Base-by-base conservation (phyloP, 345 rosid species). In the Punica granatum region DNA sequence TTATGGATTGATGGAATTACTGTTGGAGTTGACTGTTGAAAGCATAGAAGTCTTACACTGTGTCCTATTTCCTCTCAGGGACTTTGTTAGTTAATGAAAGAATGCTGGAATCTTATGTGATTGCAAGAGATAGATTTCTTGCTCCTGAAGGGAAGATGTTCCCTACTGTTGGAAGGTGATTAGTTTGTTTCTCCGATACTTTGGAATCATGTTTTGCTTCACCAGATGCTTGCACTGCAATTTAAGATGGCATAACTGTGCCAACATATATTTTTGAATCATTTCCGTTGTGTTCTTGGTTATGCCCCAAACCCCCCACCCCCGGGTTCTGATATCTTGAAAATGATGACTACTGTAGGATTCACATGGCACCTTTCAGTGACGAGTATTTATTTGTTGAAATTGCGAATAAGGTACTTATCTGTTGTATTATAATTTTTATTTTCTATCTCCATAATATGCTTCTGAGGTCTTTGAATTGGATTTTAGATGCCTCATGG, bases 291-390 rank as follows among this genome's bases (percentile, higher is more conserved):
- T 51, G 21, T 51, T n/a, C 58, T 32, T 44, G n/a, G 6, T 8
- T 66, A n/a, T n/a, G n/a, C n/a, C n/a, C n/a, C n/a, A n/a, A n/a
- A n/a, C n/a, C n/a, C n/a, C n/a, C n/a, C n/a, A n/a, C n/a, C n/a
- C n/a, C n/a, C n/a, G n/a, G n/a, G n/a, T n/a, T 53, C 72, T 66
- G 53, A 65, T 67, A 63, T 65, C 61, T 59, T 67, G 59, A 13
- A 67, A 1, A n/a, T 34, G 59, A 53, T 58, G 71, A n/a, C 61
- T 72, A 28, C 69, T 82, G 85, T 82, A 94, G 99, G 96, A 88
- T 94, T 74, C 98, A 94, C 73, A 88, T 91, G 98, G 98, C 99
- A 67, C 99, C 99, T 76, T 94, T 94, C 70, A 91, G 92, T 6
- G 99, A 94, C 80, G 99, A 94, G 69, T 94, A 86, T 73, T 81